A percentile compares a stretch with the other conserved stretches of the same genome.
These are phyloP conservation scores for Triticum monococcum DNA, from an alignment of 176 grass and related monocot species.

Conservation along the genomic window DNA sequence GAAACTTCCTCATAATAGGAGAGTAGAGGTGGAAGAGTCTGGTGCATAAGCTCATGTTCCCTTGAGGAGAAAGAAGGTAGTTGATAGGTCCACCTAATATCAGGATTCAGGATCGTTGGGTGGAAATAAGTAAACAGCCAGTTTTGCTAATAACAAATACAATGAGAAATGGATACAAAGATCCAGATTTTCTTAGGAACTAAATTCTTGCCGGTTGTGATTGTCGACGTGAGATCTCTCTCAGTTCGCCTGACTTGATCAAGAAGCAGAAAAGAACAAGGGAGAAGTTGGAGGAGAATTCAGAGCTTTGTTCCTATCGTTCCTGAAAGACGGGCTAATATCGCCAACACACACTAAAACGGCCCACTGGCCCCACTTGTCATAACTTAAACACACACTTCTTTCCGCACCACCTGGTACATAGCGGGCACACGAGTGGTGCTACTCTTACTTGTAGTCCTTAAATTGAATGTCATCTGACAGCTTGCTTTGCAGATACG, in stretches of 20 bases:
- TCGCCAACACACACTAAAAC: not conserved
- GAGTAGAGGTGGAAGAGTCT: not conserved
- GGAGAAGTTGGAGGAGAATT: no score
- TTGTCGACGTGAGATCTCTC: no score
- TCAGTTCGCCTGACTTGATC: no score
- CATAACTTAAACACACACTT: not conserved
- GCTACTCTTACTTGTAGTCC: constrained; percentile 1
- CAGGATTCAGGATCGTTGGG: not conserved
- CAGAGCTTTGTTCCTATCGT: not conserved
- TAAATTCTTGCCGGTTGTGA: not conserved
- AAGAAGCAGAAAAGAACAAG: no score
- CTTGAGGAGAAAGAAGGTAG: not conserved
- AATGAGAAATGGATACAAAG: not conserved
- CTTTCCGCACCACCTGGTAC: not conserved
- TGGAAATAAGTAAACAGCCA: constrained; percentile 5
- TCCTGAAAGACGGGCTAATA: not conserved
- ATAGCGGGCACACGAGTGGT: not conserved
- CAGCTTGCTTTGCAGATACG: constrained; percentile 53
- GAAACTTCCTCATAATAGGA: not conserved
- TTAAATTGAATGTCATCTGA: constrained; percentile 22
- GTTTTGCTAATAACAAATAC: not conserved
- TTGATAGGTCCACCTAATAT: not conserved
- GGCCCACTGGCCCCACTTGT: not conserved
- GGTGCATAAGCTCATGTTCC: not conserved
- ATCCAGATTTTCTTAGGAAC: not conserved